Percentiles rank a stretch among this genome's conserved stretches.
Conservation (phyloP, 2,329 filamentous ascomycete species). For the Chaetomiaceae sp. region DNA sequence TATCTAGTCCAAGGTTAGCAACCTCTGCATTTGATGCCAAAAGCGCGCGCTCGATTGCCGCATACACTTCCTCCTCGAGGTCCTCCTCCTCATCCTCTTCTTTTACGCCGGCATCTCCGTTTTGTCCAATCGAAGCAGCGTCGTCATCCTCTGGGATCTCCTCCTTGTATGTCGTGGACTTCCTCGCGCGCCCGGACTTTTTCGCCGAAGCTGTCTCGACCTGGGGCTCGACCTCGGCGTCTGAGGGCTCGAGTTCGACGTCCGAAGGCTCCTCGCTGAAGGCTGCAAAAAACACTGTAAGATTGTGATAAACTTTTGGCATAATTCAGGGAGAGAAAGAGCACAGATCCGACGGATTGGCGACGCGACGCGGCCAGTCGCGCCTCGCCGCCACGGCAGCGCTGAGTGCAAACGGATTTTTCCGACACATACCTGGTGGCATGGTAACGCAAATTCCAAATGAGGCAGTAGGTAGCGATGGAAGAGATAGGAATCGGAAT, state of each 20-base stretch:
- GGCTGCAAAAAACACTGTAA: conserved; percentile 25
- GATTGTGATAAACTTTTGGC: not conserved
- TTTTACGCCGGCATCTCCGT: conserved; percentile 16
- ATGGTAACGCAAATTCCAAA: conserved; percentile 10
- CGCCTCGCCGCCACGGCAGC: not conserved
- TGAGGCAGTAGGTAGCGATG: not conserved
- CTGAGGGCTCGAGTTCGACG: conserved; percentile 6
- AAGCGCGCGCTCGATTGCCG: too few relatives aligned
- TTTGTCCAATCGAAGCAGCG: conserved; percentile 18
- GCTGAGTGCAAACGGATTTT: too few relatives aligned
- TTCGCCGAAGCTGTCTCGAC: not conserved
- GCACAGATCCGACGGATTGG: not conserved
- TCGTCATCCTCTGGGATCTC: conserved; percentile 25
- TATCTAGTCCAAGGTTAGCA: too few relatives aligned
- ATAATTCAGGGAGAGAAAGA: not conserved
- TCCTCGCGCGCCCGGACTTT: conserved; percentile 11
- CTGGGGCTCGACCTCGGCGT: not conserved
- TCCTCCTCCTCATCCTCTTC: conserved; percentile 27
- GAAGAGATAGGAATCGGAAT: too few relatives aligned
- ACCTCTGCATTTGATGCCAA: too few relatives aligned
- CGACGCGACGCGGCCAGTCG: conserved; percentile 14
- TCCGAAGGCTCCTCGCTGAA: conserved; percentile 40
- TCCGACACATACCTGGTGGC: conserved; percentile 27
- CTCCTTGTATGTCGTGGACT: conserved; percentile 22
- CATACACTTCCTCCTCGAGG: conserved; percentile 27